Base-by-base conservation (phyloP, 768 basidiomycete species). In the Tricholoma hemisulphureum region DNA sequence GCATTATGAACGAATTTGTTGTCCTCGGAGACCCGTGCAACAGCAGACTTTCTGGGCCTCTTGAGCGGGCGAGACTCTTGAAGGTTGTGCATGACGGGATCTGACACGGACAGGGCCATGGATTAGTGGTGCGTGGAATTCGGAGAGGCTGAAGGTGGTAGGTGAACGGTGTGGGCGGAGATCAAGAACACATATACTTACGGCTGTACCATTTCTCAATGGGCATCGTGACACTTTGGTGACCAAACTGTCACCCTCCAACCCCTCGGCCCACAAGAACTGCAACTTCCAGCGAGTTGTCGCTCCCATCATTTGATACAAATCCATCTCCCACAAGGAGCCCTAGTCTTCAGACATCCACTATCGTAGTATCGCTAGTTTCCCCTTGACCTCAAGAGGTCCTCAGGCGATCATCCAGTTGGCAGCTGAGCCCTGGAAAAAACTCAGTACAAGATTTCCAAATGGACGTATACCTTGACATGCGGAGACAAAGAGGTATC, bases 11-110 rank as follows among this genome's bases (percentile, higher is more conserved):
- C 60, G 32, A 64, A 65, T 31, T 59, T 60, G 29, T 66, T 67
- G 31, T 69, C 69, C 56, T 75, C 72, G 14, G 63, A 57, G 26
- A 61, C 61, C 50, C 59, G 49, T 51, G 52, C 57, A 49, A 49
- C 16, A 54, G 57, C 58, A 53, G 69, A 61, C 62, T 80, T 80
- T 45, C 83, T 71, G 57, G 77, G 67, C 45, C 83, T 76, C 71
- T 84, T 84, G 65, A 71, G 68, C 11, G 77, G 78, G 55, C 80
- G 69, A 37, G 68, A 64, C 53, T 69, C 56, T 16, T 58, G 46
- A 23, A 41, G 37, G 41, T 60, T 35, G 41, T 57, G 58, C 32
- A 51, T 41, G 31, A 51, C 37, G 61, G 54, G 21, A 39, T 58
- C 48, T 37, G 58, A 31, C 43, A 58, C 54, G 31, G 64, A 55